phyloP scores from a whole-genome alignment of 768 basidiomycete species.

The Exidia glandulosa region DNA sequence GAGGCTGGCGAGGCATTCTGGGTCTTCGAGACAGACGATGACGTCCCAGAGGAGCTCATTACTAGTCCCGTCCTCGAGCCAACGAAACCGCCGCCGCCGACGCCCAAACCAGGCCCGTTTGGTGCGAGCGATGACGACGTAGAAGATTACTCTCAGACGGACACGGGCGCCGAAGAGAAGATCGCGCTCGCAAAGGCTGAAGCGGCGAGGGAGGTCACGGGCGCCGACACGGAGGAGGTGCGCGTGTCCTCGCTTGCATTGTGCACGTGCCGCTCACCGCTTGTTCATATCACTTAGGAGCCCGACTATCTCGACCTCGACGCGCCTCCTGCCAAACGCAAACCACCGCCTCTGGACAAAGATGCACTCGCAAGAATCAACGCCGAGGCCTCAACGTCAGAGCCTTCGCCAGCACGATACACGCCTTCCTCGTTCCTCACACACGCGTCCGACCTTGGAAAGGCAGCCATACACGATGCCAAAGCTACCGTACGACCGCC shows the following conservation, averaged over 20 bases:
- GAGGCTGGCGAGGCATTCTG: conserved; percentile 99
- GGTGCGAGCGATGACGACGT: conserved; percentile 14
- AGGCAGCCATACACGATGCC: conserved; percentile 15
- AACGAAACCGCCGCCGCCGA: conserved; percentile 39
- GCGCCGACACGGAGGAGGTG: not conserved
- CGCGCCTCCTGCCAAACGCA: conserved; percentile 21
- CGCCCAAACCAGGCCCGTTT: conserved; percentile 10
- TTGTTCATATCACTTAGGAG: conserved; percentile 22
- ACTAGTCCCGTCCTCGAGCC: conserved; percentile 74
- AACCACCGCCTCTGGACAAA: not conserved
- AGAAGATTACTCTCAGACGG: conserved; percentile 15
- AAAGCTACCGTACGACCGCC: not conserved
- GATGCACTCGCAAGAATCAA: not conserved
- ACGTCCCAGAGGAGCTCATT: conserved; percentile 85
- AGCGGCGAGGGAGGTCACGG: not conserved
- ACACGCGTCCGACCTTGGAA: conserved; percentile 17
- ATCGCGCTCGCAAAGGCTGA: not conserved
- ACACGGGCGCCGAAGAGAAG: conserved; percentile 31
- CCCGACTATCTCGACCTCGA: conserved; percentile 84
- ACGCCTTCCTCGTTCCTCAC: conserved; percentile 9
- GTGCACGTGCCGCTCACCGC: not conserved
- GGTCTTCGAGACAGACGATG: conserved; percentile 92
- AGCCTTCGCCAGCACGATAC: not conserved
- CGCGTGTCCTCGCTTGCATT: not conserved
- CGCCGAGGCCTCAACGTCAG: not conserved